Evolutionary conservation across 192 early-diverging fungal genomes (phyloP).

Genomic region (Backusella psychrophila): DNA sequence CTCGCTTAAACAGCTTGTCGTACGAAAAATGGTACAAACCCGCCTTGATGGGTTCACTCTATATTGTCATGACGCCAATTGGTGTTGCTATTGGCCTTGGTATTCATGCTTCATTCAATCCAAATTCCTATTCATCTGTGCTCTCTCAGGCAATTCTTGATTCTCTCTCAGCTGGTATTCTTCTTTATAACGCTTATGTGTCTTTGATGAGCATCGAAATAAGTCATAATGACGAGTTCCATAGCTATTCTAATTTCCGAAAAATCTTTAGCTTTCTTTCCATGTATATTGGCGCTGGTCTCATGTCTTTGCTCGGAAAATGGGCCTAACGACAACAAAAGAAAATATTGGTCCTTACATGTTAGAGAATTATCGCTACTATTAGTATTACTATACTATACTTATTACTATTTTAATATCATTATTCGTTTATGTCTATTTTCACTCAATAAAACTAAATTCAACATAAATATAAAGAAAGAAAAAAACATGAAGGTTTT

Average conservation of each 20-base stretch:
- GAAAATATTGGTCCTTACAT: background rate
- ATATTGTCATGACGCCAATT: conserved; percentile 75
- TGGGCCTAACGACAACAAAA: conserved; percentile 19
- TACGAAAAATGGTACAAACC: conserved; percentile 28
- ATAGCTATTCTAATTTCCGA: background rate
- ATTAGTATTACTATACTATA: background rate
- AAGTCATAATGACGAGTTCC: conserved; percentile 27
- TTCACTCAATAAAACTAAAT: background rate
- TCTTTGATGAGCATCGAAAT: conserved; percentile 62
- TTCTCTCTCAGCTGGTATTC: conserved; percentile 76
- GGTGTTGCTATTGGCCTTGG: conserved; percentile 80
- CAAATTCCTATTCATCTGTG: conserved; percentile 56
- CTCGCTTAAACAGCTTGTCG: conserved; percentile 38
- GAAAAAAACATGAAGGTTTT: too few species aligned
- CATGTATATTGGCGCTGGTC: conserved; percentile 33
- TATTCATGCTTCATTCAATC: conserved; percentile 62
- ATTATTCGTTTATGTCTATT: background rate
- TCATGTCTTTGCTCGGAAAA: conserved; percentile 33
- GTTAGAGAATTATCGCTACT: background rate
- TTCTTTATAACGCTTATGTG: conserved; percentile 75
- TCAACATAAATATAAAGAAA: too few species aligned
- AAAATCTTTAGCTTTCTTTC: conserved; percentile 23
- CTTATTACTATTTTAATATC: background rate
- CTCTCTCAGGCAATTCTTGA: conserved; percentile 70
- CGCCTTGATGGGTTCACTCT: conserved; percentile 48